These are phyloP conservation scores for Phoenix roebelenii DNA, from an alignment of 176 grass and related monocot species.

Conservation along the genomic window DNA sequence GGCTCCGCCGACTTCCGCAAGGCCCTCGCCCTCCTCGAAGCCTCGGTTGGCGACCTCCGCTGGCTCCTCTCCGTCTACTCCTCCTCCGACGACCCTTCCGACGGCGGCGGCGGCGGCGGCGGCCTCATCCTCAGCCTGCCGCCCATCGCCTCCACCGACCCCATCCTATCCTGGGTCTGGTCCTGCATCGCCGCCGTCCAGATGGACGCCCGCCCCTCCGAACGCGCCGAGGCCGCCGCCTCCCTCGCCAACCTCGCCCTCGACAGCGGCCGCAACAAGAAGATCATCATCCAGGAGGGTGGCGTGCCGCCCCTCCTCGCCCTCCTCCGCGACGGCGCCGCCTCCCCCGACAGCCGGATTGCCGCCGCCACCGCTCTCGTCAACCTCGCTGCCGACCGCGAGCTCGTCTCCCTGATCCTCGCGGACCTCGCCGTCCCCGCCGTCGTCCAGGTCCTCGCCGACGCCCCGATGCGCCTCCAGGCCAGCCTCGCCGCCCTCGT, in stretches of 20 bases:
- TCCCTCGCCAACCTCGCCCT: constrained; percentile 17
- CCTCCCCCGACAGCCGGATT: constrained; percentile 9
- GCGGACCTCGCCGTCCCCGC: constrained; percentile 1
- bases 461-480: constrained; percentile 15
- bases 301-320: constrained; percentile 13
- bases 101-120: neutral
- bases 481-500: constrained; percentile 1
- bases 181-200: constrained; percentile 5
- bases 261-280: constrained; percentile 8
- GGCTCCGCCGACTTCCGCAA: constrained; percentile 4
- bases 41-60: constrained; percentile 6
- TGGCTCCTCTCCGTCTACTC: constrained; percentile 13
- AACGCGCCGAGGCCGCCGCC: constrained; percentile 14
- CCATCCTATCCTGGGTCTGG: constrained; percentile 15
- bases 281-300: constrained; percentile 18
- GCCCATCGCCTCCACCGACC: constrained; percentile 11
- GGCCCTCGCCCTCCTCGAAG: neutral
- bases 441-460: constrained; percentile 8
- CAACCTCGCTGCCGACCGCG: constrained; percentile 8
- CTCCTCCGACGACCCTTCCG: neutral
- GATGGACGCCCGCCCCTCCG: neutral
- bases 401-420: neutral
- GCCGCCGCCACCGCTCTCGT: constrained; percentile 7
- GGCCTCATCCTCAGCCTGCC: neutral
- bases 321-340: constrained; percentile 4